Conservation (phyloP, 768 basidiomycete genomes). For the Clathrus columnatus region DNA sequence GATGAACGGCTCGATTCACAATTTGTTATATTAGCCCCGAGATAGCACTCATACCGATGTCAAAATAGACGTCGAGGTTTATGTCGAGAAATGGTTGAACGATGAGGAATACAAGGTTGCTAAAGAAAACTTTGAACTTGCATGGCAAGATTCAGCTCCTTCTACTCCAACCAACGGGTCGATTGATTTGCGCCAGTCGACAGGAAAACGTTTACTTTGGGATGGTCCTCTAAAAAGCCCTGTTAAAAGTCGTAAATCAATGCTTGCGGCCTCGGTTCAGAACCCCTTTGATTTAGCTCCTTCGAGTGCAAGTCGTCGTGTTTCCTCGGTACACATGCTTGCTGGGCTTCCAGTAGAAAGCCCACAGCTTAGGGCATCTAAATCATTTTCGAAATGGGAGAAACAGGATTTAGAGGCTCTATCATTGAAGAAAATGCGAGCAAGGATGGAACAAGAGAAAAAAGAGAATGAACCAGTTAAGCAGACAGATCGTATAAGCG, state of each 20-base stretch:
- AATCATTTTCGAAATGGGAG: slow-evolving; percentile 71
- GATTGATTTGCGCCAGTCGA: slow-evolving; percentile 32
- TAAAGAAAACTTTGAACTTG: slow-evolving; percentile 49
- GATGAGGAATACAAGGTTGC: slow-evolving; percentile 64
- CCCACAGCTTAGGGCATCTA: slow-evolving; percentile 39
- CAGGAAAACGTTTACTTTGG: slow-evolving; percentile 11
- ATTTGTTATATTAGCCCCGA: slow-evolving; percentile 45
- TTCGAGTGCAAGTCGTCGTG: slow-evolving; percentile 35
- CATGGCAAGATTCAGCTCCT: slow-evolving; percentile 56
- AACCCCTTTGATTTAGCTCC: slow-evolving; percentile 19
- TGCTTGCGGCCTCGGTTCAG: slow-evolving; percentile 1
- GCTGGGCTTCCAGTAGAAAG: slow-evolving; percentile 37
- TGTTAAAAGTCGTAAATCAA: slow-evolving; percentile 1
- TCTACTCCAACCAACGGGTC: slow-evolving; percentile 17
- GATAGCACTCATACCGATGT: slow-evolving; percentile 76
- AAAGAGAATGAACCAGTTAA: slow-evolving; percentile 15
- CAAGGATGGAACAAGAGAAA: slow-evolving; percentile 37
- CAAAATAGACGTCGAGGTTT: slow-evolving; percentile 57
- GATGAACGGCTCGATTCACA: slow-evolving; percentile 8
- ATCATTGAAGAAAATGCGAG: slow-evolving; percentile 65
- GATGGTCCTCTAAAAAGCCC: slow-evolving; percentile 8
- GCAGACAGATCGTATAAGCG: slow-evolving; percentile 7
- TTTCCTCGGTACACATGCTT: slow-evolving; percentile 26
- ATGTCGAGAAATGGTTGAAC: slow-evolving; percentile 71
- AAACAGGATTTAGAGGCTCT: slow-evolving; percentile 79